These are phyloP conservation scores for Citrullus colocynthis DNA, from an alignment of 306 rosid genomes.

Conservation along the genomic window DNA sequence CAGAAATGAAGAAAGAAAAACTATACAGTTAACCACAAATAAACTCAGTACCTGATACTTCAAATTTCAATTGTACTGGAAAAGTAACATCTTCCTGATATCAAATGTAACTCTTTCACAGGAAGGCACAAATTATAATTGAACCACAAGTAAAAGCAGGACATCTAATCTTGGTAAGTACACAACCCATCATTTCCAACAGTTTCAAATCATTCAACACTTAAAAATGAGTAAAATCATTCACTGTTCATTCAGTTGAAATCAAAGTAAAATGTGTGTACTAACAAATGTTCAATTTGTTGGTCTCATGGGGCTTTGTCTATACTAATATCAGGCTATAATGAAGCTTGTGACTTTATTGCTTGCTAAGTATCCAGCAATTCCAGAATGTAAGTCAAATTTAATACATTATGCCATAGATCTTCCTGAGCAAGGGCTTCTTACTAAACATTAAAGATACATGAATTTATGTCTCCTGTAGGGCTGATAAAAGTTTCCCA, in stretches of 20 bases:
- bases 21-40: constrained; percentile 26
- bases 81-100: constrained; percentile 10
- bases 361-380: constrained; percentile 50
- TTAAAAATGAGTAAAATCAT: not conserved
- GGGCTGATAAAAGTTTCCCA: constrained; percentile 50
- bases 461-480: constrained; percentile 15
- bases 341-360: constrained; percentile 42
- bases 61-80: not conserved
- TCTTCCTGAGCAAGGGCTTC: not conserved
- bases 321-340: constrained; percentile 28
- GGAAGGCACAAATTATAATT: constrained; percentile 52
- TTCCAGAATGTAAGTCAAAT: constrained; percentile 42
- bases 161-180: constrained; percentile 51
- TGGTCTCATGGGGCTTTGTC: not conserved
- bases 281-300: not conserved
- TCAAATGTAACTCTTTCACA: constrained; percentile 15
- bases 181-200: not conserved
- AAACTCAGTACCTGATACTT: not conserved
- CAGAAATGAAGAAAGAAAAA: constrained; percentile 23
- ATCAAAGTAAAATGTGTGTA: not conserved
- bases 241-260: not conserved
- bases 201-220: not conserved
- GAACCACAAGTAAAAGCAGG: constrained; percentile 90
- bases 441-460: not conserved
- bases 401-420: not conserved